Evolutionary conservation across 2,329 filamentous ascomycete species (phyloP).

Genomic region (Pleurostoma richardsiae): DNA sequence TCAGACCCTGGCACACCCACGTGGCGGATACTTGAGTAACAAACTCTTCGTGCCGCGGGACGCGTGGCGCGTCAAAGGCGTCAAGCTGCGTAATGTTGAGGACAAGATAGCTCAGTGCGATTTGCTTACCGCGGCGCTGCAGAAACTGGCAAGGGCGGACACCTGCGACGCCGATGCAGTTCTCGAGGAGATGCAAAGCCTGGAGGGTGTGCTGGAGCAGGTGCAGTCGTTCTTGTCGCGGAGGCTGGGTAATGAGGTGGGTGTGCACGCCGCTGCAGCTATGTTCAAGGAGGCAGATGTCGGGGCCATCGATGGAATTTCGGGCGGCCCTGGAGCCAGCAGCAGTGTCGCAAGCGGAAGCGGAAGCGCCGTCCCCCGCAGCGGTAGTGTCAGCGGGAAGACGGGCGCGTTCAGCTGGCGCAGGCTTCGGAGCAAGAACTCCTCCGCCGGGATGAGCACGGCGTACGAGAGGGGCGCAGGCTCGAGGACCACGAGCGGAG

Average conservation of each 20-base stretch:
- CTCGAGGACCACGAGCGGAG: slow-evolving; percentile 18
- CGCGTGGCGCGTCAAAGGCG: slow-evolving; percentile 89
- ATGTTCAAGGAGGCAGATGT: slow-evolving; percentile 66
- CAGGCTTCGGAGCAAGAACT: slow-evolving; percentile 85
- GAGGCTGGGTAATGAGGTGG: slow-evolving; percentile 90
- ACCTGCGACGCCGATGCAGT: slow-evolving; percentile 88
- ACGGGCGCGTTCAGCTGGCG: slow-evolving; percentile 83
- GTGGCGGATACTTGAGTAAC: slow-evolving; percentile 86
- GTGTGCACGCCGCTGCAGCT: slow-evolving; percentile 66
- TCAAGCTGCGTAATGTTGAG: slow-evolving; percentile 86
- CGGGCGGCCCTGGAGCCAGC: too few relatives aligned
- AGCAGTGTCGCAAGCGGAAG: slow-evolving; percentile 25
- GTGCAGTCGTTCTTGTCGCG: slow-evolving; percentile 72
- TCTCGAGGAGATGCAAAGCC: slow-evolving; percentile 85
- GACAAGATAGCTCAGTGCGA: slow-evolving; percentile 94
- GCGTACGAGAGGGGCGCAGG: slow-evolving; percentile 42
- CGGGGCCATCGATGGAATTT: slow-evolving; percentile 1
- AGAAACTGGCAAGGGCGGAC: slow-evolving; percentile 79
- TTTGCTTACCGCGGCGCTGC: slow-evolving; percentile 78
- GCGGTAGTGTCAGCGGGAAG: slow-evolving; percentile 64
- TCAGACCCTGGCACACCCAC: slow-evolving; percentile 85
- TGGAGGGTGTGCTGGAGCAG: slow-evolving; percentile 83
- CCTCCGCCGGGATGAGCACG: slow-evolving; percentile 54
- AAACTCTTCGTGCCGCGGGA: slow-evolving; percentile 90
- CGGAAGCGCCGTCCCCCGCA: slow-evolving; percentile 46